Percentiles rank a stretch among this genome's conserved stretches.
These are phyloP conservation scores for Coniosporium uncinatum DNA, from an alignment of 2,329 filamentous ascomycete genomes.

Conservation along the genomic window DNA sequence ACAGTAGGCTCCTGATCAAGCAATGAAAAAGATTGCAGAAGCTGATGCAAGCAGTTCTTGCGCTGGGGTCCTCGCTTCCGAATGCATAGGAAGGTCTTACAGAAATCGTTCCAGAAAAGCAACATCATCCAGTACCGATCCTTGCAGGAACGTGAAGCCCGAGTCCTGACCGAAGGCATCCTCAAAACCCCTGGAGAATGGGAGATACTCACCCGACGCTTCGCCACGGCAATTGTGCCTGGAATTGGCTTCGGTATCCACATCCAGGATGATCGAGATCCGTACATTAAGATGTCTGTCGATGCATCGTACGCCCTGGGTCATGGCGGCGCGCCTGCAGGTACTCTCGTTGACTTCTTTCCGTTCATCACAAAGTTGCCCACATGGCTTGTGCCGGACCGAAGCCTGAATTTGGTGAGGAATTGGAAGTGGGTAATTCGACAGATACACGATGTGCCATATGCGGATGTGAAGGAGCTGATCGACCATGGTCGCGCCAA, in stretches of 20 bases:
- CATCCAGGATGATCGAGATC: no score
- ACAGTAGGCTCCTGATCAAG: neutral
- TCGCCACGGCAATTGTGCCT: no score
- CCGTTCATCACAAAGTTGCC: conserved; percentile 39
- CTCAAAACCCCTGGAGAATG: no score
- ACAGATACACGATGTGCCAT: conserved; percentile 35
- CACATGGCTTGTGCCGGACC: conserved; percentile 16
- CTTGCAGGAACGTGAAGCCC: conserved; percentile 36
- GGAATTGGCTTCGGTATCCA: no score
- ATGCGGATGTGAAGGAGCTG: conserved; percentile 34
- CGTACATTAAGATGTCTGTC: no score
- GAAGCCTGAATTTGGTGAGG: neutral
- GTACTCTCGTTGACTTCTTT: no score
- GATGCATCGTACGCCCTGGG: no score
- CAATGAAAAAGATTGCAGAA: conserved; percentile 37
- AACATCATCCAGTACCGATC: conserved; percentile 31
- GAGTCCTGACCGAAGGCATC: no score
- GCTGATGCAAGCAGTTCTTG: no score
- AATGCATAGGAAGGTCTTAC: conserved; percentile 38
- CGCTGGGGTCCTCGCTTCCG: no score
- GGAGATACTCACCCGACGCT: no score
- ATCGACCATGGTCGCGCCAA: conserved; percentile 22
- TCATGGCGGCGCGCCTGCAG: no score
- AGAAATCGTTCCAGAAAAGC: conserved; percentile 27
- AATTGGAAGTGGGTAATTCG: conserved; percentile 24